Base-by-base conservation (phyloP, 2,329 filamentous ascomycete species). In the Aureobasidium subglaciale region DNA sequence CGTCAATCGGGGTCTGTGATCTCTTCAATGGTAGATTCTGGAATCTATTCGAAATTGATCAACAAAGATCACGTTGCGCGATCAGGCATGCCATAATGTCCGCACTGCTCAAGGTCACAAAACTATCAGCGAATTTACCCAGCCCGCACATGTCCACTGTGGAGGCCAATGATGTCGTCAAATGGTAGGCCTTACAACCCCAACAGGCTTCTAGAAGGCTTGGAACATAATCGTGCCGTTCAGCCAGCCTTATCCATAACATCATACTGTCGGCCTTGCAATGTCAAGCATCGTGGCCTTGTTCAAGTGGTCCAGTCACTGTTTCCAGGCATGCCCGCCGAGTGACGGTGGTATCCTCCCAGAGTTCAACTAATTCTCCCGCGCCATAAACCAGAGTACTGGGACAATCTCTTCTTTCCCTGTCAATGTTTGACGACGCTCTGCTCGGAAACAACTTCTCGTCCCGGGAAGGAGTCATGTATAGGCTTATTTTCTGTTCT, bases 191-290 rank as follows among this genome's bases (percentile, higher is more conserved):
- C 46, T 48, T 5, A 48, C 18, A 24, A 8, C 3, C 10, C 15
- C 15, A n/a, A 13, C 4, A n/a, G n/a, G 32, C 43, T 48, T 48
- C 30, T 48, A 24, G 43, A 25, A 35, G 43, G 6, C 11, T n/a
- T n/a, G 20, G 18, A 11, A 20, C 18, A 9, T 7, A 5, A n/a
- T 24, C 5, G 16, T 35, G 41, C 41, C 41, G 41, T 35, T 11
- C n/a, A 16, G 15, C 30, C 43, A 9, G 13, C 43, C 10, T 10
- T n/a, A 15, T 6, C 15, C 32, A 50, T 27, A 37, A 29, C 46
- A 50, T 38, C 34, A 50, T 50, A 15, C 18, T 32, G 46, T 8
- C 9, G 46, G 46, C 46, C 46, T 24, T 50, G 34, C 4, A 50
- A 29, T 29, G 22, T 37, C n/a, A n/a, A n/a, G n/a, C n/a, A n/a